These are phyloP conservation scores for Aspergillus kassunensis DNA, from an alignment of 495 filamentous ascomycete species.

Conservation along the genomic window DNA sequence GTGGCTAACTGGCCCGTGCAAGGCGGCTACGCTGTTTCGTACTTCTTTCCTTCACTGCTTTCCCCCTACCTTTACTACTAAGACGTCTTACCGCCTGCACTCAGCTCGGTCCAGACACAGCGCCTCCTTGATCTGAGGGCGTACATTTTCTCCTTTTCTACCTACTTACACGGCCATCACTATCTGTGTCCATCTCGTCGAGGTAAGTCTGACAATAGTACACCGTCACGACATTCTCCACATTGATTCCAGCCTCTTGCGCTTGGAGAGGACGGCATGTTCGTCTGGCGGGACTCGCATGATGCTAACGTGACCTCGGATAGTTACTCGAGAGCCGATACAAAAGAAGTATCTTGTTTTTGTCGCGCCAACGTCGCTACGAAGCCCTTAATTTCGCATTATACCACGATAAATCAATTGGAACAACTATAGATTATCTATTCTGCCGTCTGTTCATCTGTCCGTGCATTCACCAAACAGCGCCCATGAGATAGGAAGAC, in stretches of 20 bases:
- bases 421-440: slow-evolving; percentile 1
- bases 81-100: slow-evolving; percentile 32
- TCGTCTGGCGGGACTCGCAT: slow-evolving; percentile 13
- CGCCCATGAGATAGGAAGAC: slow-evolving; percentile 20
- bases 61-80: background rate
- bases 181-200: slow-evolving; percentile 3
- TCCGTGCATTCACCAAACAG: slow-evolving; percentile 15
- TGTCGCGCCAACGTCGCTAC: slow-evolving; percentile 13
- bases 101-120: slow-evolving; percentile 30
- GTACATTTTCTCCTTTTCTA: slow-evolving; percentile 4
- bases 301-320: slow-evolving; percentile 24
- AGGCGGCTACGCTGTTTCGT: slow-evolving; percentile 36
- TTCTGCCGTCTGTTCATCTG: background rate
- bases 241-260: background rate
- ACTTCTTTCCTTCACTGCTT: slow-evolving; percentile 21
- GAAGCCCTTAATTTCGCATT: background rate
- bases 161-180: background rate
- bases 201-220: slow-evolving; percentile 9
- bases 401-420: slow-evolving; percentile 7
- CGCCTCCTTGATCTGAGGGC: slow-evolving; percentile 33
- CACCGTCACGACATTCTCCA: background rate
- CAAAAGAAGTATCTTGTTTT: slow-evolving; percentile 4
- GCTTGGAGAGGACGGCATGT: slow-evolving; percentile 5
- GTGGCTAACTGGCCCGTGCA: slow-evolving; percentile 32
- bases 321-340: slow-evolving; percentile 12